phyloP scores from a whole-genome alignment of 2,329 filamentous ascomycete genomes.

The Ophiocordyceps polyrhachis-furcata region DNA sequence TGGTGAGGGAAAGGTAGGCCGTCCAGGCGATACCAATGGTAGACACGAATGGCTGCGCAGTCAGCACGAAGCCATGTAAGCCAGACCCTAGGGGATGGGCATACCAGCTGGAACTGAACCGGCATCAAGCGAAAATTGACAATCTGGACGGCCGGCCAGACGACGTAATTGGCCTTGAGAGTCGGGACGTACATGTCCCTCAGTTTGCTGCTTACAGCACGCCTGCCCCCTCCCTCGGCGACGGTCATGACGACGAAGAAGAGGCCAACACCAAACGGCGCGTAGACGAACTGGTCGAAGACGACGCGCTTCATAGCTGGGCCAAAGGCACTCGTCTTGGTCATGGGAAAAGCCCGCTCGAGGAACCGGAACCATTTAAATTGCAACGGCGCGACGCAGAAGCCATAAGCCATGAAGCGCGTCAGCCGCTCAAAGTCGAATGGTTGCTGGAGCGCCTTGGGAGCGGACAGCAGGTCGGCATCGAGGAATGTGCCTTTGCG shows the following conservation, averaged over 20 bases:
- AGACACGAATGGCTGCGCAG: constrained; percentile 70
- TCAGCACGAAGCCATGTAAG: neutral
- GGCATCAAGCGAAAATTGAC: constrained; percentile 94
- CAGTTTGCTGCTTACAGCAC: constrained; percentile 68
- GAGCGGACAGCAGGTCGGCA: constrained; percentile 47
- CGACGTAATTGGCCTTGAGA: constrained; percentile 83
- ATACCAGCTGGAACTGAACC: constrained; percentile 87
- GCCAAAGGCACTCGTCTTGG: constrained; percentile 51
- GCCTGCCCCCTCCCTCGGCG: constrained; percentile 73
- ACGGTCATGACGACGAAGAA: constrained; percentile 98
- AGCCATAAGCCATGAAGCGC: constrained; percentile 93
- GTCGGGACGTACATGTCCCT: constrained; percentile 87
- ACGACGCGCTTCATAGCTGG: constrained; percentile 81
- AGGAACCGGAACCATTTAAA: constrained; percentile 93
- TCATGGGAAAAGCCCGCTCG: constrained; percentile 64
- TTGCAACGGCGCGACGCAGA: constrained; percentile 86
- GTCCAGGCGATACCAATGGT: constrained; percentile 96
- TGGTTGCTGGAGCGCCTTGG: constrained; percentile 47
- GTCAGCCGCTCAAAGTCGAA: constrained; percentile 94
- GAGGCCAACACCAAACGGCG: constrained; percentile 64
- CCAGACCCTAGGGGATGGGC: constrained; percentile 19
- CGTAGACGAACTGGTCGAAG: constrained; percentile 85
- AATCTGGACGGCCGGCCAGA: constrained; percentile 92
- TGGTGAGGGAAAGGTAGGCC: constrained; percentile 82
- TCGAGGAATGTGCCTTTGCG: constrained; percentile 53